Base-by-base conservation (phyloP, 202 grass and related monocot species). In the Schoenoplectus tabernaemontani region DNA sequence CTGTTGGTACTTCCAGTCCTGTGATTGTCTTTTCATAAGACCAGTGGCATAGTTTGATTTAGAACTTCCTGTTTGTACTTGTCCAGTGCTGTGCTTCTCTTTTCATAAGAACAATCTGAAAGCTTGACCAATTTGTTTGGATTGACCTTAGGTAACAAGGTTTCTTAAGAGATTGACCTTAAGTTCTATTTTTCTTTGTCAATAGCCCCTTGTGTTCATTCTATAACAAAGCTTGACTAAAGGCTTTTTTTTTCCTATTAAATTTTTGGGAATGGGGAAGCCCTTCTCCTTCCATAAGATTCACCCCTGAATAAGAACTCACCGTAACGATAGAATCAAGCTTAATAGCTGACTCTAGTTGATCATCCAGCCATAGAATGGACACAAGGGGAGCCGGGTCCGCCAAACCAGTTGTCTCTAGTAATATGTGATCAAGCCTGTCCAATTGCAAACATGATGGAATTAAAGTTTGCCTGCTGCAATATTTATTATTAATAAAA, bases 401-500 rank as follows among this genome's bases (percentile, higher is more conserved):
- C 9, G 95, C 89, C 83, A 98, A 81, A 65, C 91, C 91, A 47
- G 95, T 98, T 65, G 95, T 98, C 89, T 98, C 95, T 42, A 98
- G 88, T 87, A 98, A 90, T 85, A 98, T 94, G 67, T 98, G 89
- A 86, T 98, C 95, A 78, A 98, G 93, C 87, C 95, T 98, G 84
- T 73, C 54, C 32, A n/a, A 86, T 20, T 84, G 7, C 41, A 80
- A 80, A 80, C 15, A 54, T n/a, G 5, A 54, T 48, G 12, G 9
- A 79, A 74, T 59, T 57, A 2, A 73, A 60, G 17, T 3, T 54
- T 39, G 10, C 20, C 50, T 9, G 1, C 22, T 33, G 3, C 22
- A 44, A 68, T 9, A 12, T 65, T 8, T 47, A 47, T 46, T 28
- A 71, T 28, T 15, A 71, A 28, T 24, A 48, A 28, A 19, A 71